Percentiles rank a stretch among this genome's conserved stretches.
Evolutionary conservation across 2,329 filamentous ascomycete genomes (phyloP).

Genomic region (Magnaporthiopsis poae): DNA sequence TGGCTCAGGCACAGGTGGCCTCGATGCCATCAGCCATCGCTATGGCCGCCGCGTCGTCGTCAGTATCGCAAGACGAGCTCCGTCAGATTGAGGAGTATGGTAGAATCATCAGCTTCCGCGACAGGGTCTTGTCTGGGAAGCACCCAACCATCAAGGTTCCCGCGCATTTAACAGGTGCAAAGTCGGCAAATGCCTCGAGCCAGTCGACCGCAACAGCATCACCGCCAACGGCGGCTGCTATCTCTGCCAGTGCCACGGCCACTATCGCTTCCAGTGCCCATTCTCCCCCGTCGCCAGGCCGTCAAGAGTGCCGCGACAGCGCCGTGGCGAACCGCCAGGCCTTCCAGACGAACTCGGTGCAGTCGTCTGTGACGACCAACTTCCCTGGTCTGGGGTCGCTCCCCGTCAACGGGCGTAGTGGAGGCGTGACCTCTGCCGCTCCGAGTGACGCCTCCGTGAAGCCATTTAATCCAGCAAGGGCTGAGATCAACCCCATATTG

Average conservation of each 20-base stretch:
- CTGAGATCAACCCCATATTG: constrained; percentile 71
- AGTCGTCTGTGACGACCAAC: constrained; percentile 19
- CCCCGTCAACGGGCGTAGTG: constrained; percentile 5
- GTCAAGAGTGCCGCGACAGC: constrained; percentile 5
- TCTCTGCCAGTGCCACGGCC: constrained; percentile 3
- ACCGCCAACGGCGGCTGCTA: constrained; percentile 4
- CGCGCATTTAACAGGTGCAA: constrained; percentile 26
- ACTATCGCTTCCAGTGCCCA: constrained; percentile 11
- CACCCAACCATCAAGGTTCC: constrained; percentile 54
- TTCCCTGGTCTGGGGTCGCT: constrained; percentile 14
- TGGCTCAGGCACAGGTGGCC: constrained; percentile 16
- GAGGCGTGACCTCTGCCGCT: constrained; percentile 16
- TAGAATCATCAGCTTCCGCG: constrained; percentile 70
- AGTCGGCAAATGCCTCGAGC: constrained; percentile 16
- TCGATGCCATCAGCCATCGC: constrained; percentile 28
- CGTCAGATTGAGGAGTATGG: constrained; percentile 61
- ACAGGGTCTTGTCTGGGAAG: constrained; percentile 69
- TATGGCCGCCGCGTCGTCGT: constrained; percentile 13
- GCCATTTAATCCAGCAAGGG: constrained; percentile 40
- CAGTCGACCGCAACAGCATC: constrained; percentile 4
- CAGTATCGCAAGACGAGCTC: constrained; percentile 35
- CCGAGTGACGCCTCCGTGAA: constrained; percentile 19
- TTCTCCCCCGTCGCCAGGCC: constrained; percentile 3
- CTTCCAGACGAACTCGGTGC: constrained; percentile 28
- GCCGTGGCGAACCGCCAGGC: constrained; percentile 23